Conservation (phyloP, 148 eudicot genomes). For the Camellia japonica region DNA sequence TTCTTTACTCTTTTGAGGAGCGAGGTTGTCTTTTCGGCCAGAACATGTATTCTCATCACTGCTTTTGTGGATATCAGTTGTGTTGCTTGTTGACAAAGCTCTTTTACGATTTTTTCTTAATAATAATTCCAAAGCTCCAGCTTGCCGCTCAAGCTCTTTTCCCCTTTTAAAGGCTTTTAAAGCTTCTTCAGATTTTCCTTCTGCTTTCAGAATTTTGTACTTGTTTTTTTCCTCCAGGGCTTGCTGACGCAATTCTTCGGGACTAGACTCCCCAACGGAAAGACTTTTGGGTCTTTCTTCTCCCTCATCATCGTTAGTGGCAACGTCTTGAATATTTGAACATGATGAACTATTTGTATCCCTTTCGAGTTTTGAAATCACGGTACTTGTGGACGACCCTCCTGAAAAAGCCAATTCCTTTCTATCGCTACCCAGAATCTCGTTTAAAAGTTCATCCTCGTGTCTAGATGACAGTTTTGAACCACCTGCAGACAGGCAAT, state of each 20-base stretch:
- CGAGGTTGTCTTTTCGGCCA: slow-evolving; percentile 26
- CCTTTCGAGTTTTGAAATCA: slow-evolving; percentile 10
- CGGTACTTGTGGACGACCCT: not conserved
- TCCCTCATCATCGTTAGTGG: slow-evolving; percentile 31
- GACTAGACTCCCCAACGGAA: slow-evolving; percentile 45
- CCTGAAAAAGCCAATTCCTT: slow-evolving; percentile 33
- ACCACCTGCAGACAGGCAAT: slow-evolving; percentile 46
- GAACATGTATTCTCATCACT: slow-evolving; percentile 32
- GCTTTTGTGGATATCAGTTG: slow-evolving; percentile 32
- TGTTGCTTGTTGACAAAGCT: slow-evolving; percentile 50
- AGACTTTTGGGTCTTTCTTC: slow-evolving; percentile 33
- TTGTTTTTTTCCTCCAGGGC: slow-evolving; percentile 76
- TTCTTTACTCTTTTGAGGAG: slow-evolving; percentile 41
- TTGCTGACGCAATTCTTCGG: slow-evolving; percentile 82
- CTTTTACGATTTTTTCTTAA: slow-evolving; percentile 67
- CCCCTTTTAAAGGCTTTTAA: slow-evolving; percentile 78
- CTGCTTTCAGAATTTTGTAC: slow-evolving; percentile 68
- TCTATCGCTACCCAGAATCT: slow-evolving; percentile 53
- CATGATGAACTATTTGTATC: slow-evolving; percentile 29
- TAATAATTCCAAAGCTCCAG: slow-evolving; percentile 69
- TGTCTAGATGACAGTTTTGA: slow-evolving; percentile 49
- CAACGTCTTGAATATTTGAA: slow-evolving; percentile 30
- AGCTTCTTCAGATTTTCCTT: slow-evolving; percentile 87
- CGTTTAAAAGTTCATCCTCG: slow-evolving; percentile 61
- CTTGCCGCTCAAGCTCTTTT: slow-evolving; percentile 90